Evolutionary conservation across 495 filamentous ascomycete species (phyloP).

Genomic region (Penicillium turbatum): DNA sequence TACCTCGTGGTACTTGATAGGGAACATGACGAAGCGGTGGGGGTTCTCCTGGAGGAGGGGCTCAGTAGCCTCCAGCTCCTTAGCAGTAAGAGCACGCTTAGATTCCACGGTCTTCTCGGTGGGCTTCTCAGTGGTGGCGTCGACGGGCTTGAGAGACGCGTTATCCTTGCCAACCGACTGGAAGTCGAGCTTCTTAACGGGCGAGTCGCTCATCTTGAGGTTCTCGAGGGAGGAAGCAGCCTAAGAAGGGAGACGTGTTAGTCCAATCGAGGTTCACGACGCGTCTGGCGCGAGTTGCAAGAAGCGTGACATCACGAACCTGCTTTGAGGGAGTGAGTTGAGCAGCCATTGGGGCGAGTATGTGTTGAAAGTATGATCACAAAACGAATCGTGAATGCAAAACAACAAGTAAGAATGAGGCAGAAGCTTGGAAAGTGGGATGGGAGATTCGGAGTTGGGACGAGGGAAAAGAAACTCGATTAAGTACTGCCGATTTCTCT

Average conservation of each 20-base stretch:
- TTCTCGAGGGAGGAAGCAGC: constrained; percentile 78
- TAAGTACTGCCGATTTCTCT: constrained; percentile 31
- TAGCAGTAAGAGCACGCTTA: constrained; percentile 57
- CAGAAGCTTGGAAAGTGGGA: constrained; percentile 19
- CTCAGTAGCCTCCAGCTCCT: constrained; percentile 73
- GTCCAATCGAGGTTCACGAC: constrained; percentile 21
- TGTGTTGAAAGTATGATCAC: constrained; percentile 12
- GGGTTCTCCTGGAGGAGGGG: constrained; percentile 94
- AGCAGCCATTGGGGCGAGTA: constrained; percentile 55
- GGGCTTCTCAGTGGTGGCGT: constrained; percentile 48
- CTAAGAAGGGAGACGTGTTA: constrained; percentile 45
- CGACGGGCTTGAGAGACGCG: constrained; percentile 49
- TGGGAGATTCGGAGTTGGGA: constrained; percentile 20
- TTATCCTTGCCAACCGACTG: constrained; percentile 76
- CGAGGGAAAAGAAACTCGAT: constrained; percentile 28
- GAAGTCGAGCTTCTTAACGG: constrained; percentile 85
- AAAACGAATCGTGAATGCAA: constrained; percentile 18
- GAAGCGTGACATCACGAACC: constrained; percentile 52
- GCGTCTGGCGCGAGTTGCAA: constrained; percentile 37
- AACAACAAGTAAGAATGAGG: constrained; percentile 21
- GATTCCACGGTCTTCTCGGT: constrained; percentile 43
- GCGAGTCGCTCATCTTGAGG: constrained; percentile 86
- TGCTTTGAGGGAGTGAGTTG: constrained; percentile 84
- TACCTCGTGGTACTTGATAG: constrained; percentile 99
- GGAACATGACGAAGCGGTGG: constrained; percentile 94